These are phyloP conservation scores for Aspergillus bombycis DNA, from an alignment of 2,329 filamentous ascomycete genomes.

Conservation along the genomic window DNA sequence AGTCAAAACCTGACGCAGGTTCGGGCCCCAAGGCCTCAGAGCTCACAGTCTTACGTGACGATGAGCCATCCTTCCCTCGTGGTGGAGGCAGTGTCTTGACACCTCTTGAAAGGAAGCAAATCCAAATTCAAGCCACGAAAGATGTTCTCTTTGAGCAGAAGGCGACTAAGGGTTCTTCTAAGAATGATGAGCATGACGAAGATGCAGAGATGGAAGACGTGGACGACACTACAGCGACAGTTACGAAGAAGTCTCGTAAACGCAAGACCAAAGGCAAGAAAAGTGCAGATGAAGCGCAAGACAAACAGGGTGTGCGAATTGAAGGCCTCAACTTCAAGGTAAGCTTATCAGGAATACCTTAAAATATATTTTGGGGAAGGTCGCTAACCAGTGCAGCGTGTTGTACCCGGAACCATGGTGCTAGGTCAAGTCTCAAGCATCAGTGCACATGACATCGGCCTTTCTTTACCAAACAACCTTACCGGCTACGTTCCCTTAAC, in stretches of 20 bases:
- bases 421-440: slow-evolving; percentile 85
- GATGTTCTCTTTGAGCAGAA: slow-evolving; percentile 90
- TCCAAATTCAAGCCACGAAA: slow-evolving; percentile 86
- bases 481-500: slow-evolving; percentile 87
- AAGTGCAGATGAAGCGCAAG: slow-evolving; percentile 53
- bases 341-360: slow-evolving; percentile 30
- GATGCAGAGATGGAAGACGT: slow-evolving; percentile 56
- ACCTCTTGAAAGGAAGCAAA: slow-evolving; percentile 93
- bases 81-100: slow-evolving; percentile 90
- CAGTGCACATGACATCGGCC: slow-evolving; percentile 73
- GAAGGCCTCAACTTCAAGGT: slow-evolving; percentile 91
- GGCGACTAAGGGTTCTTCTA: slow-evolving; percentile 56
- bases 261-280: slow-evolving; percentile 52
- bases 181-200: slow-evolving; percentile 63
- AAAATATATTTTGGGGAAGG: background rate
- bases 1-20: slow-evolving; percentile 11
- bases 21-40: slow-evolving; percentile 36
- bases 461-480: slow-evolving; percentile 91
- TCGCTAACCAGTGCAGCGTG: slow-evolving; percentile 61
- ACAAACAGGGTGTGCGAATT: slow-evolving; percentile 66
- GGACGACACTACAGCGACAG: slow-evolving; percentile 37
- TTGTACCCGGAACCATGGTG: slow-evolving; percentile 82
- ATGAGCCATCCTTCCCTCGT: slow-evolving; percentile 88
- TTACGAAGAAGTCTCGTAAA: slow-evolving; percentile 44
- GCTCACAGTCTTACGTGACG: slow-evolving; percentile 62